Evolutionary conservation across 2,329 filamentous ascomycete species (phyloP).

Genomic region (Neospermospora avenae): DNA sequence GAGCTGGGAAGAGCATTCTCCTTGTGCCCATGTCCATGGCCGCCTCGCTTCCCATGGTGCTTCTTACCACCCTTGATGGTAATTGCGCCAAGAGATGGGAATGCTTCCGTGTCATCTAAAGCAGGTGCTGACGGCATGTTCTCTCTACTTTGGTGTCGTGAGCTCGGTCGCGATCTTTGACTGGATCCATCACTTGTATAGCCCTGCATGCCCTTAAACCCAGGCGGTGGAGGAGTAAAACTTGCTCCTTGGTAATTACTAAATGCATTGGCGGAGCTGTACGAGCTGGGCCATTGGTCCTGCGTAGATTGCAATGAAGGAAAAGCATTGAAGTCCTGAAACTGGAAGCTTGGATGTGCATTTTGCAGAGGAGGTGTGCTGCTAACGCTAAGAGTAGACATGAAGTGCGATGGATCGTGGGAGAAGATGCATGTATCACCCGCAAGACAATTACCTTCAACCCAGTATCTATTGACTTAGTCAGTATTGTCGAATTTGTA

Average conservation of each 20-base stretch:
- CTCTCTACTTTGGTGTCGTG: slow-evolving; percentile 69
- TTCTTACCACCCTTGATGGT: slow-evolving; percentile 78
- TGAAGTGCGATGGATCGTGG: slow-evolving; percentile 84
- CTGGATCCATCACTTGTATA: slow-evolving; percentile 59
- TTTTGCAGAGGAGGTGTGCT: slow-evolving; percentile 62
- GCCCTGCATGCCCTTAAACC: slow-evolving; percentile 61
- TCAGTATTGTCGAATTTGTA: not conserved
- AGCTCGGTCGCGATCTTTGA: slow-evolving; percentile 78
- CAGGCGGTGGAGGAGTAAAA: slow-evolving; percentile 66
- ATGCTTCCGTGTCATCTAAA: slow-evolving; percentile 92
- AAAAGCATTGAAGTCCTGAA: slow-evolving; percentile 83
- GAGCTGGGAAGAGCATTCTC: slow-evolving; percentile 70
- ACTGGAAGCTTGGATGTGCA: slow-evolving; percentile 66
- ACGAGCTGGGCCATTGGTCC: slow-evolving; percentile 54
- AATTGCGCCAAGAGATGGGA: slow-evolving; percentile 81
- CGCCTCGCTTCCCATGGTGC: slow-evolving; percentile 86
- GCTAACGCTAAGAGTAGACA: slow-evolving; percentile 72
- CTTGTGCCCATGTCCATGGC: slow-evolving; percentile 69
- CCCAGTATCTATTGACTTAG: slow-evolving; percentile 69
- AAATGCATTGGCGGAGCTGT: slow-evolving; percentile 39
- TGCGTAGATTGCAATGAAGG: slow-evolving; percentile 67
- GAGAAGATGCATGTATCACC: slow-evolving; percentile 95
- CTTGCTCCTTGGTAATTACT: slow-evolving; percentile 50
- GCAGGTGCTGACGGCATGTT: slow-evolving; percentile 63
- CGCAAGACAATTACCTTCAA: slow-evolving; percentile 91